Conservation (phyloP, 306 rosid species). For the Pterocarpus macrocarpus region DNA sequence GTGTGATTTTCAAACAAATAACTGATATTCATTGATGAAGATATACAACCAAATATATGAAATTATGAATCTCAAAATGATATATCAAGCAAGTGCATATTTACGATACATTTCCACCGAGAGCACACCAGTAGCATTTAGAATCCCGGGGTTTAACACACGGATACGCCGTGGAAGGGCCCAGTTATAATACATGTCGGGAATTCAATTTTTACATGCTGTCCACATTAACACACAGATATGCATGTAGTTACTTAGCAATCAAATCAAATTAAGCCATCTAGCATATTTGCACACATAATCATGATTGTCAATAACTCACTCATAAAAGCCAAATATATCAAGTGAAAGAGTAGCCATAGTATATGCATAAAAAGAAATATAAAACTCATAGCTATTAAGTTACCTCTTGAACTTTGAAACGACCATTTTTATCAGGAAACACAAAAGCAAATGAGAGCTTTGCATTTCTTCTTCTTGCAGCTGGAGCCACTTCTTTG, state of each 20-base stretch:
- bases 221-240: constrained; percentile 2
- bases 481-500: constrained; percentile 93
- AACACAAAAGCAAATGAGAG: constrained; percentile 94
- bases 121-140: not conserved
- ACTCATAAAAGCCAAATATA: not conserved
- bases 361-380: not conserved
- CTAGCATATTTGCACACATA: not conserved
- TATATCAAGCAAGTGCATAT: not conserved
- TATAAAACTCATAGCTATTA: not conserved
- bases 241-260: not conserved
- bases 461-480: constrained; percentile 90
- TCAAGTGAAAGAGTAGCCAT: not conserved
- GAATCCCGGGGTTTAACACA: not conserved
- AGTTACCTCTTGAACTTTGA: constrained; percentile 77
- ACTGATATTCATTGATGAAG: no score
- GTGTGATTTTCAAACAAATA: no score
- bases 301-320: constrained; percentile 11
- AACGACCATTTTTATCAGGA: constrained; percentile 92
- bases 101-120: not conserved
- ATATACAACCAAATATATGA: not conserved
- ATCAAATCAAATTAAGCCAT: constrained; percentile 3
- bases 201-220: constrained; percentile 1
- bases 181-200: not conserved
- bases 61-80: not conserved
- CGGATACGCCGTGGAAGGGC: not conserved